These are phyloP conservation scores for Aspergillus pseudonomiae DNA, from an alignment of 2,329 filamentous ascomycete species.

Conservation along the genomic window DNA sequence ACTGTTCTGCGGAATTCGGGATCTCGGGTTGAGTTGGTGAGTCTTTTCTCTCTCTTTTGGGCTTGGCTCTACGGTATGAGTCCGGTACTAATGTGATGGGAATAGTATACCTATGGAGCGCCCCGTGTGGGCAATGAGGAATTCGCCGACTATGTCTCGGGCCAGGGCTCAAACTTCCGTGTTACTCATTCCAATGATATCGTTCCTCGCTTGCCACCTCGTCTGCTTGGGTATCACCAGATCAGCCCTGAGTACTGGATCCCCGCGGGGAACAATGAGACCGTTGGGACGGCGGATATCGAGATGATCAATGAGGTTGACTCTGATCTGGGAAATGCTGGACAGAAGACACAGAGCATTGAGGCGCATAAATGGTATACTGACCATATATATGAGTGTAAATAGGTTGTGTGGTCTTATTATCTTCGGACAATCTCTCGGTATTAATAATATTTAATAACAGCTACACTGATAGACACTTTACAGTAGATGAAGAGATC, in stretches of 20 bases:
- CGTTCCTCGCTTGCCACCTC: slow-evolving; percentile 43
- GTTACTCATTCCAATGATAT: slow-evolving; percentile 43
- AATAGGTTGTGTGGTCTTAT: background rate
- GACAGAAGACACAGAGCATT: slow-evolving; percentile 26
- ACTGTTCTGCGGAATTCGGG: slow-evolving; percentile 49
- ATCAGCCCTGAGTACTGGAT: slow-evolving; percentile 48
- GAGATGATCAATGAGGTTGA: slow-evolving; percentile 36
- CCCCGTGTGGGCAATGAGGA: slow-evolving; percentile 46
- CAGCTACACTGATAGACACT: background rate
- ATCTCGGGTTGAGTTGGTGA: slow-evolving; percentile 47
- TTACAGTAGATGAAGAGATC: no score
- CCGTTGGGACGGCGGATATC: slow-evolving; percentile 37
- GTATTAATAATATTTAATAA: background rate
- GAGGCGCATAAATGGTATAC: slow-evolving; percentile 41
- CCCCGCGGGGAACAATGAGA: slow-evolving; percentile 30
- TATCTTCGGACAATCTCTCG: background rate
- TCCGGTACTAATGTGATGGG: slow-evolving; percentile 11
- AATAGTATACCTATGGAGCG: slow-evolving; percentile 47
- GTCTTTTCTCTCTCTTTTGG: slow-evolving; percentile 17
- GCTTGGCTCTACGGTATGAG: background rate
- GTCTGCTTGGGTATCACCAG: slow-evolving; percentile 37
- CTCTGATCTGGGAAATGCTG: slow-evolving; percentile 39
- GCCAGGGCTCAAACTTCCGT: slow-evolving; percentile 39
- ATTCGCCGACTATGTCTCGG: slow-evolving; percentile 43
- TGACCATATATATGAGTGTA: slow-evolving; percentile 29